Evolutionary conservation across 306 rosid species (phyloP).

Genomic region (Trifolium subterraneum): DNA sequence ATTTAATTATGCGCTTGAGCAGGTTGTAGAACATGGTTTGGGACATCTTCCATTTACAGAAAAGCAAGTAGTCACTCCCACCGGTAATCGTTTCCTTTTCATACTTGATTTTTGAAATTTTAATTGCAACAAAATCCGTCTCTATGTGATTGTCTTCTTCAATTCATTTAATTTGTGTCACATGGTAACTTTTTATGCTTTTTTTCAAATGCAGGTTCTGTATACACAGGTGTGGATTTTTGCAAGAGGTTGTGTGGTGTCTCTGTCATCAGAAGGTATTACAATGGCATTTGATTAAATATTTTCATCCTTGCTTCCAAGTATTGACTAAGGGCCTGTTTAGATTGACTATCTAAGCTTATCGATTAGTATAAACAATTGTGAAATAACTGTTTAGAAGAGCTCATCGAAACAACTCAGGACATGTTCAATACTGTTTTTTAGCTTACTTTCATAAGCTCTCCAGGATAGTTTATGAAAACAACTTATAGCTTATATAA

Average conservation of each 20-base stretch:
- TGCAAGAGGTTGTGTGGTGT: constrained; percentile 98
- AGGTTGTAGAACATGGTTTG: constrained; percentile 99
- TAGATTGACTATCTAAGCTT: too few species aligned
- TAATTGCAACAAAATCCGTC: constrained; percentile 7
- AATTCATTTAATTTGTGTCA: constrained; percentile 14
- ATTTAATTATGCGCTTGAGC: constrained; percentile 40
- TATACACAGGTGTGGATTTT: constrained; percentile 95
- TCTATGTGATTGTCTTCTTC: constrained; percentile 3
- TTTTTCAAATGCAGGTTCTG: constrained; percentile 72
- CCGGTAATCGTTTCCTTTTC: constrained; percentile 66
- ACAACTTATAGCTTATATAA: too few species aligned
- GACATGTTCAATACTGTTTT: too few species aligned
- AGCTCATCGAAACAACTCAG: too few species aligned
- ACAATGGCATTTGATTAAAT: constrained; percentile 9
- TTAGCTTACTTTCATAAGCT: too few species aligned
- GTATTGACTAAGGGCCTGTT: not conserved
- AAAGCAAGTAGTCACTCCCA: constrained; percentile 94
- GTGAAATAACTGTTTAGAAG: too few species aligned
- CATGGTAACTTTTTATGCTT: constrained; percentile 27
- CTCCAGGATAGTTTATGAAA: too few species aligned
- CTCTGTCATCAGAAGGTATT: constrained; percentile 93
- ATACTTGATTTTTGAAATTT: constrained; percentile 8
- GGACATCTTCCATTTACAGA: constrained; percentile 98
- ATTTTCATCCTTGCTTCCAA: constrained; percentile 30
- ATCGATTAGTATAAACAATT: too few species aligned